A percentile compares a stretch with the other conserved stretches of the same genome.
phyloP scores from a whole-genome alignment of 441 rosid species.

The Erodium trifolium region DNA sequence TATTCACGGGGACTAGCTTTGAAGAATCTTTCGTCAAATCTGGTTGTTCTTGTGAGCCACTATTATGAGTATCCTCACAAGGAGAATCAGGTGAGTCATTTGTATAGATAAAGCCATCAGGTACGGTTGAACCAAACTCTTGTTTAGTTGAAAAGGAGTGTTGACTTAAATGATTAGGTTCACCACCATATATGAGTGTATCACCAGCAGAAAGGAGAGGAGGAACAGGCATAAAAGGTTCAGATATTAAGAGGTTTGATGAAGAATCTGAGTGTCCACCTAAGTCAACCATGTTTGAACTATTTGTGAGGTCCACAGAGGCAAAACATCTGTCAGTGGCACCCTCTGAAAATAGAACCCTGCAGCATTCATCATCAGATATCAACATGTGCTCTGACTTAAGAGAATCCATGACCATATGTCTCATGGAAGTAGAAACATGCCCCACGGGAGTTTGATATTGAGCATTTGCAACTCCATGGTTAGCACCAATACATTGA shows the following conservation, averaged over 20 bases:
- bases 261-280: constrained; percentile 37
- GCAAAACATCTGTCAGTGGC: constrained; percentile 31
- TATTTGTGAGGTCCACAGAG: constrained; percentile 36
- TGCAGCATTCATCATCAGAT: constrained; percentile 86
- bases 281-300: constrained; percentile 28
- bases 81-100: constrained; percentile 38
- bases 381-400: constrained; percentile 49
- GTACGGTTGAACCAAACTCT: constrained; percentile 27
- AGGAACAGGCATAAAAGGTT: constrained; percentile 36
- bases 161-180: constrained; percentile 33
- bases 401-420: constrained; percentile 27
- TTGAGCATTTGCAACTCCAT: constrained; percentile 33
- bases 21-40: constrained; percentile 42
- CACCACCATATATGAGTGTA: constrained; percentile 26
- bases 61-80: constrained; percentile 30
- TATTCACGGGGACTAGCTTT: constrained; percentile 56
- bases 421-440: constrained; percentile 36
- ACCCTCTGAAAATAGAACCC: constrained; percentile 59
- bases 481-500: constrained; percentile 31
- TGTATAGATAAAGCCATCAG: constrained; percentile 41
- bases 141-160: constrained; percentile 39
- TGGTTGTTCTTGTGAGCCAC: constrained; percentile 39
- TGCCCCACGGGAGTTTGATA: constrained; percentile 40
- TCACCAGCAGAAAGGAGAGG: constrained; percentile 32
- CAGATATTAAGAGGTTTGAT: constrained; percentile 34